Base-by-base conservation (phyloP, 495 filamentous ascomycete genomes). In the Xylaria telfairii region DNA sequence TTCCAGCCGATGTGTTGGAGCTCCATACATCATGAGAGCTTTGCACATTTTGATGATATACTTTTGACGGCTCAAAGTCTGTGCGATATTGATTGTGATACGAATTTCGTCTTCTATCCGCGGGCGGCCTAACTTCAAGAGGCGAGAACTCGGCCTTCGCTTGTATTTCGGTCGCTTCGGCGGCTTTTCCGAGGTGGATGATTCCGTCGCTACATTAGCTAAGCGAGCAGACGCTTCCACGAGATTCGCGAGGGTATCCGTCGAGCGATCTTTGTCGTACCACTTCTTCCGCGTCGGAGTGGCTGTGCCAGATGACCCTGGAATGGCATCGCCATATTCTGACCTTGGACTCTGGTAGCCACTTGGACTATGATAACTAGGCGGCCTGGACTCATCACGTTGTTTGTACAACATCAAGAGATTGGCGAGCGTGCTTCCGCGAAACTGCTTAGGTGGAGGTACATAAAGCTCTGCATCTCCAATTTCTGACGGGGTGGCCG, bases 11-110 rank as follows among this genome's bases (percentile, higher is more conserved):
- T 94, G 92, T 0, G 92, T 93, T 8, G 92, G 92, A 1, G 92
- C 92, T 21, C 93, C 93, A 70, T 91, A 94, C 70, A 87, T 87
- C 93, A 98, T 98, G 75, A 98, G 81, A 1, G 93, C 93, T 59
- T 89, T 88, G 78, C 96, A 98, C 44, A 98, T 89, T 69, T 90
- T 92, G 56, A 95, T 82, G 41, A 97, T 86, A 81, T 97, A 97
- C 57, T 87, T 87, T 74, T 98, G 95, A 17, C 95, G 90, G 64
- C 88, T 87, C 64, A 97, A 81, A 13, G 90, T 91, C 69, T 95
- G 91, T n/a, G 93, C 92, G 71, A 98, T 93, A 79, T 97, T 92
- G 13, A 95, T 87, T 19, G 92, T 95, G 77, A 98, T 96, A 70
- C 89, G 88, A 71, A 92, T 92, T 72, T 95, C 89, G 39, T 95